phyloP scores from a whole-genome alignment of 108 stramenopile genomes.

The Cyclotella distinguenda region DNA sequence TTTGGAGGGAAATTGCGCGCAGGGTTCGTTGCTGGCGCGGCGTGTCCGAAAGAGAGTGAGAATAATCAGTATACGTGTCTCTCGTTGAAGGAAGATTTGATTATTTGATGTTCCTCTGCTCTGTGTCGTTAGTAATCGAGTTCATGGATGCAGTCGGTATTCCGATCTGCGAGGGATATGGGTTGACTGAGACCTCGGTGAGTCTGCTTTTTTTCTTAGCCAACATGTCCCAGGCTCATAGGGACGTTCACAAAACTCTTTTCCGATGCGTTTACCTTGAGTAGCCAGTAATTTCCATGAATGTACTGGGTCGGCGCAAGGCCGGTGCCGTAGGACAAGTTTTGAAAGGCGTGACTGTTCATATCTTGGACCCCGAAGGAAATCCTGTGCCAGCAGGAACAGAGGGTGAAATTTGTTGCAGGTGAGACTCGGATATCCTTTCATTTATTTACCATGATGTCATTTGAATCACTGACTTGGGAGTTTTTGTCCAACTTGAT shows the following conservation, averaged over 20 bases:
- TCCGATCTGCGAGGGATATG: slow-evolving; percentile 89
- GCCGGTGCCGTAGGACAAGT: slow-evolving; percentile 80
- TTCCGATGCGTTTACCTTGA: not conserved
- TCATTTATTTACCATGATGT: too few relatives aligned
- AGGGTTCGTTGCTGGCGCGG: slow-evolving; percentile 88
- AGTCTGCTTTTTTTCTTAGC: not conserved
- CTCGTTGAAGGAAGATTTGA: not conserved
- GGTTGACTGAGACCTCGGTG: slow-evolving; percentile 89
- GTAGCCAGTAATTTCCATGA: slow-evolving; percentile 76
- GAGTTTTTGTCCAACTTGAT: too few relatives aligned
- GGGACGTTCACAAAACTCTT: not conserved
- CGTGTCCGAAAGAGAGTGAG: slow-evolving; percentile 72
- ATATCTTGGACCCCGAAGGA: slow-evolving; percentile 67
- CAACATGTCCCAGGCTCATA: not conserved
- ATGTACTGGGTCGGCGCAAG: slow-evolving; percentile 60
- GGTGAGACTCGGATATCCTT: slow-evolving; percentile 1
- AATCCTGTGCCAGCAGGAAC: slow-evolving; percentile 59
- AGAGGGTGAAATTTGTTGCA: slow-evolving; percentile 89
- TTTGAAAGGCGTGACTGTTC: slow-evolving; percentile 72
- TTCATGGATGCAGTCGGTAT: slow-evolving; percentile 94
- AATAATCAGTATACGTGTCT: not conserved
- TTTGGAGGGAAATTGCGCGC: slow-evolving; percentile 86
- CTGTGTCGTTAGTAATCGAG: slow-evolving; percentile 44
- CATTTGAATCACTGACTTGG: too few relatives aligned
- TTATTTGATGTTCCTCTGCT: not conserved